Evolutionary conservation across 2,329 filamentous ascomycete species (phyloP).

Genomic region (Fusarium anthophilum): DNA sequence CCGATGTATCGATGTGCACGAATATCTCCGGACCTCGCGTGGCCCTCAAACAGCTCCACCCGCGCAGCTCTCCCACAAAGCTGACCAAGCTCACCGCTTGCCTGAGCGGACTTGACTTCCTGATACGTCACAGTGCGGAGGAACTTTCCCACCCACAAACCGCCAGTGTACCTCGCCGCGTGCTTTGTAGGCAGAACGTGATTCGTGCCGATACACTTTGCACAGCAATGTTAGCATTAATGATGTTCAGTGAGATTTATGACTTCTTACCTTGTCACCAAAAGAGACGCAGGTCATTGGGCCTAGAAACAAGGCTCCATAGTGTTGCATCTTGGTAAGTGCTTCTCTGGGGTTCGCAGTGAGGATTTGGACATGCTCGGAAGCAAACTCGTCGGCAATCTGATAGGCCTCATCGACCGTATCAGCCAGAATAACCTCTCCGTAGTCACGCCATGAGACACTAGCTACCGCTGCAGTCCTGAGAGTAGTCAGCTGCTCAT

Average conservation of each 20-base stretch:
- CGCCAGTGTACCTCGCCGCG: not conserved
- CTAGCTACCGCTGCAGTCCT: not conserved
- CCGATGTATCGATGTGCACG: not conserved
- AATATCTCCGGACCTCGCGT: not conserved
- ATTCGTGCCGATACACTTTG: not conserved
- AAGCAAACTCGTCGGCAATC: not conserved
- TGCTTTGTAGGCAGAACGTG: not conserved
- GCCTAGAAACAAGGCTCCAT: not conserved
- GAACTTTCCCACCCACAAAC: not conserved
- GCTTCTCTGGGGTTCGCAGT: not conserved
- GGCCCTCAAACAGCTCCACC: not conserved
- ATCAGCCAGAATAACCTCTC: not conserved
- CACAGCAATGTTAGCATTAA: not conserved
- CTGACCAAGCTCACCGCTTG: not conserved
- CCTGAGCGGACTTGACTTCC: not conserved
- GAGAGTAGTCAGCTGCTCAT: not conserved
- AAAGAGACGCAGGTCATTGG: not conserved
- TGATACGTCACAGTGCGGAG: not conserved
- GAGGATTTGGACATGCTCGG: not conserved
- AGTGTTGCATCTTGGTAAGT: not conserved
- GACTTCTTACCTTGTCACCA: not conserved
- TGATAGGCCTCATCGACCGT: not conserved
- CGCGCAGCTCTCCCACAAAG: not conserved
- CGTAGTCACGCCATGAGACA: not conserved
- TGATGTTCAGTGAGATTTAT: fast-evolving